Evolutionary conservation across 148 eudicot species (phyloP).

Genomic region (Chenopodium suecicum): DNA sequence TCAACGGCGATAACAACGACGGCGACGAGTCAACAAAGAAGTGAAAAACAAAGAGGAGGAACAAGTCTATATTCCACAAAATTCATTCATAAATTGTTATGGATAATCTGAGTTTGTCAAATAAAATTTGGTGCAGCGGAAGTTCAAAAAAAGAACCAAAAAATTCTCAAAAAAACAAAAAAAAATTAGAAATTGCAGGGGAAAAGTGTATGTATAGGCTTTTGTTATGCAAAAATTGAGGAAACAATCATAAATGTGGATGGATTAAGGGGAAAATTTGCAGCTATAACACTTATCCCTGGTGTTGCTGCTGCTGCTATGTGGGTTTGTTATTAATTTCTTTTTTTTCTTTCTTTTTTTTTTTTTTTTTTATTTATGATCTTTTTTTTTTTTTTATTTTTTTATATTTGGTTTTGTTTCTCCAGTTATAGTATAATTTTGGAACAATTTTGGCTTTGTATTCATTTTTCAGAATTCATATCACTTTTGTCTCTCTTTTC

Average conservation of each 20-base stretch:
- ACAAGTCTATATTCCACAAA: conserved; percentile 28
- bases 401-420: conserved; percentile 27
- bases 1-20: neutral
- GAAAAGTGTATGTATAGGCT: conserved; percentile 50
- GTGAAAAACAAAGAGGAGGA: conserved; percentile 15
- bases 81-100: conserved; percentile 28
- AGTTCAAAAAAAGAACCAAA: neutral
- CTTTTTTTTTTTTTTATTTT: conserved; percentile 9
- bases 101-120: conserved; percentile 35
- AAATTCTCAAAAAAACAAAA: conserved; percentile 26
- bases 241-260: conserved; percentile 33
- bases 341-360: neutral
- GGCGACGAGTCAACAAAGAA: neutral
- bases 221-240: conserved; percentile 27
- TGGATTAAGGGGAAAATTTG: conserved; percentile 23
- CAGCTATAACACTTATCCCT: conserved; percentile 36
- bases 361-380: conserved; percentile 13
- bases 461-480: conserved; percentile 40
- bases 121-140: conserved; percentile 23
- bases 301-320: conserved; percentile 41
- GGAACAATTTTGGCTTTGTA: conserved; percentile 49
- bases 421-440: conserved; percentile 48
- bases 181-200: conserved; percentile 47
- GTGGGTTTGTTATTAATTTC: conserved; percentile 42
- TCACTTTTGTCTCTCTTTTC: conserved; percentile 16